Evolutionary conservation across 305 asterid genomes (phyloP), one percentile per base, ranked within the genome.

Genomic region (Striga hermonthica): DNA sequence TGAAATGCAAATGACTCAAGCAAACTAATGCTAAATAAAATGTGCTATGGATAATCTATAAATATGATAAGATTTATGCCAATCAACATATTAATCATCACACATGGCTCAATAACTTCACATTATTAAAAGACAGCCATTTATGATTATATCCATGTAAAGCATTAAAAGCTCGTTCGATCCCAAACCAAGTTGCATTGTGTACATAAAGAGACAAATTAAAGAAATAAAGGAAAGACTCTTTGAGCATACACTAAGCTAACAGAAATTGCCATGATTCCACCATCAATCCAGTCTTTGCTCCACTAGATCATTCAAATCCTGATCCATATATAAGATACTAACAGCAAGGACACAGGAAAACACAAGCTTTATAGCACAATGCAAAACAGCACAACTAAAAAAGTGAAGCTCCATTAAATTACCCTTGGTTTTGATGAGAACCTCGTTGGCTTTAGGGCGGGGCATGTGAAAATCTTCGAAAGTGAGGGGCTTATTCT

Each of bases 391-490:
- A 59, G 55, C 31, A 6, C 9, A 62, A 40, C 43, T 11, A 13
- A 54, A 55, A 64, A 59, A 52, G 4, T 5, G 40, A 2, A 50
- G 60, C 6, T 40, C 40, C 34, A 60, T n/a, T 3, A 62, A 70
- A 65, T 61, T 71, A 87, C 98, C 98, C 80, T 92, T 92, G 60
- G 98, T 92, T 83, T 84, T 90, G 76, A 92, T 72, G 60, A 92
- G 95, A 70, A 92, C 55, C 78, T 92, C 98, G 68, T 88, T 83
- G 50, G 78, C 87, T 73, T 87, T 92, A 47, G 98, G 98, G 15
- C 97, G 97, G 48, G 98, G 98, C 90, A 92, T 92, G 65, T 83
- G 82, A 53, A 92, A 85, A 38, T 90, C 97, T 75, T 90, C 97
- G 64, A 89, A 81, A 38, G 86, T 86, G 48, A 90, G 79, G 37